These are phyloP conservation scores for Usnea hakonensis DNA, from an alignment of 495 filamentous ascomycete species.

Conservation along the genomic window DNA sequence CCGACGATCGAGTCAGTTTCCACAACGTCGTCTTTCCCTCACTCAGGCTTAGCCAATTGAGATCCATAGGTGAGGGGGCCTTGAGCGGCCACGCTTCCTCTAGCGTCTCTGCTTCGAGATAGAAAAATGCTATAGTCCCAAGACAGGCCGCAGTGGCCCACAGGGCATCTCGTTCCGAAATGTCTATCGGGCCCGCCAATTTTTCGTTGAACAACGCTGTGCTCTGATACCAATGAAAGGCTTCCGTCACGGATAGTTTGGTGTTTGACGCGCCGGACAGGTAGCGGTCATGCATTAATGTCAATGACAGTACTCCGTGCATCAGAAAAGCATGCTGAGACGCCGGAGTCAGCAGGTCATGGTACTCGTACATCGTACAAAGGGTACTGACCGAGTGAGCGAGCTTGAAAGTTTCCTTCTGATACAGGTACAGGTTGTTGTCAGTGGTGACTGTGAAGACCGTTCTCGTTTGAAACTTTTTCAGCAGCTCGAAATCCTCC, in stretches of 20 bases:
- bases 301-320: conserved; percentile 40
- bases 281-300: conserved; percentile 39
- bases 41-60: conserved; percentile 40
- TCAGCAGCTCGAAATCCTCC: conserved; percentile 36
- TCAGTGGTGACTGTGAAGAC: conserved; percentile 32
- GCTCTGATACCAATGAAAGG: conserved; percentile 38
- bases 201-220: conserved; percentile 33
- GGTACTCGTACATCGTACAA: not conserved
- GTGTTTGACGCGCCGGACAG: conserved; percentile 24
- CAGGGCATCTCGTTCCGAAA: conserved; percentile 36
- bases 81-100: conserved; percentile 41
- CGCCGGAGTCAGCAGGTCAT: conserved; percentile 21
- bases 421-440: conserved; percentile 34
- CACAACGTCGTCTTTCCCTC: conserved; percentile 40
- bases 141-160: conserved; percentile 40
- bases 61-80: conserved; percentile 27
- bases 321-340: conserved; percentile 40
- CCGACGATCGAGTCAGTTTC: conserved; percentile 34
- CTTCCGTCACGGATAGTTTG: conserved; percentile 33
- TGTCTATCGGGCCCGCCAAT: conserved; percentile 30
- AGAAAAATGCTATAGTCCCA: conserved; percentile 34
- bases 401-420: conserved; percentile 29
- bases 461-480: conserved; percentile 33
- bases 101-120: conserved; percentile 31
- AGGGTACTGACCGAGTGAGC: conserved; percentile 33